Base-by-base conservation (phyloP, 2,329 filamentous ascomycete species). In the Penicillium brevicompactum region DNA sequence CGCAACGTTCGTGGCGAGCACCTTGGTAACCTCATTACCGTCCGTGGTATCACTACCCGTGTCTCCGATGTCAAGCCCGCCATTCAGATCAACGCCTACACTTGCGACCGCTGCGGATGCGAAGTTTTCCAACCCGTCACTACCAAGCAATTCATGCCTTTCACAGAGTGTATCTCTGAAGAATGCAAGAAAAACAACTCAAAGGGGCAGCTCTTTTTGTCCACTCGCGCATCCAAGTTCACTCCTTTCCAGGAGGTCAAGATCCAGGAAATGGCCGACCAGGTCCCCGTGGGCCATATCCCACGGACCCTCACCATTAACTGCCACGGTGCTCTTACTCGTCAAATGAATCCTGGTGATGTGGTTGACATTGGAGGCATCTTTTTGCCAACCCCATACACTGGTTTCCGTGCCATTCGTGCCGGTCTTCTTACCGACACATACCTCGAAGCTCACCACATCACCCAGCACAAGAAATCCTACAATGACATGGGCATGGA, bases 211-310 rank as follows among this genome's bases (percentile, higher is more conserved):
- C 83, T 99, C 38, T 93, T 96, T 73, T 86, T 95, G 37, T 97
- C 93, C 0, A 95, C 92, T n/a, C 85, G 94, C 66, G 94, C 93
- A 0, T 97, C 92, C 49, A 99, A 97, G 69, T 99, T 97, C 70
- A 78, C 96, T 68, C 92, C 94, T 3, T 99, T 99, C 80, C 94
- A 99, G 75, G 94, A 99, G 75, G 87, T 97, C 76, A 97, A 97
- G 79, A 92, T 99, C 53, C 94, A 99, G 76, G 94, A 99, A 73
- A 91, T 97, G 86, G 92, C 94, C n/a, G 94, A 99, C 72, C 94
- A 99, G 74, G 94, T 99, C 0, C 94, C 94, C 7, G 95, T 99
- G 61, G 94, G 94, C 48, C 94, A 99, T 72, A 99, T 99, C 66
- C 94, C 94, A 31, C 86, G 94, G 56, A 91, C 91, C 54, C 79